Percentiles rank a stretch among this genome's conserved stretches.
These are phyloP conservation scores for Colletotrichum siamense DNA, from an alignment of 2,329 filamentous ascomycete genomes.

Conservation along the genomic window DNA sequence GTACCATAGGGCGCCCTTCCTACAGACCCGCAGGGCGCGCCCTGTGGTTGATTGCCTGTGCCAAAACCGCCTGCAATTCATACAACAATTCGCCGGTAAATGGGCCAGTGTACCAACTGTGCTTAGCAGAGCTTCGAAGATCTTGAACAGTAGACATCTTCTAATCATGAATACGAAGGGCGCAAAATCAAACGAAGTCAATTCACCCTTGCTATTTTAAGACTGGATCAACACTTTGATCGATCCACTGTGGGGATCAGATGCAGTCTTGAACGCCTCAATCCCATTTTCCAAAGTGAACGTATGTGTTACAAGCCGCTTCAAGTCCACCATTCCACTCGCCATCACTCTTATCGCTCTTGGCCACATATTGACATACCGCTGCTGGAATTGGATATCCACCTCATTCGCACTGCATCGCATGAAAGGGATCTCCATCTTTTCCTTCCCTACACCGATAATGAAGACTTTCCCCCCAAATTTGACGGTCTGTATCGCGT, in stretches of 20 bases:
- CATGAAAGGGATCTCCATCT: background rate
- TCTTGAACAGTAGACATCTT: background rate
- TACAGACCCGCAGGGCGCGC: background rate
- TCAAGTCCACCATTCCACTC: background rate
- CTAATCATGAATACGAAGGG: background rate
- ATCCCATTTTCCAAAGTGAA: background rate
- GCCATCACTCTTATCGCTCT: background rate
- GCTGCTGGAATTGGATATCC: background rate
- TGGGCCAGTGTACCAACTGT: background rate
- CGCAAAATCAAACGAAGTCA: background rate
- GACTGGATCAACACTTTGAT: background rate
- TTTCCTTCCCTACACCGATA: background rate
- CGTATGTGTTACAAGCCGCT: background rate
- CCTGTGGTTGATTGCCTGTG: background rate
- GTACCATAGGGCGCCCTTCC: background rate
- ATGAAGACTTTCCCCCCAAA: background rate
- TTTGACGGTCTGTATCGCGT: background rate
- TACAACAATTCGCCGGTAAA: background rate
- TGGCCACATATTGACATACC: conserved; percentile 1
- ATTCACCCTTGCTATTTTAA: background rate
- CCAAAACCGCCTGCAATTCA: background rate
- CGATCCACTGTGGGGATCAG: background rate
- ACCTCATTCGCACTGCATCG: background rate
- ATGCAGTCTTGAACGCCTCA: background rate
- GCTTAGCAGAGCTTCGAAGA: background rate